These are phyloP conservation scores for Sisymbrium altissimum DNA, from an alignment of 345 rosid species.

Conservation along the genomic window DNA sequence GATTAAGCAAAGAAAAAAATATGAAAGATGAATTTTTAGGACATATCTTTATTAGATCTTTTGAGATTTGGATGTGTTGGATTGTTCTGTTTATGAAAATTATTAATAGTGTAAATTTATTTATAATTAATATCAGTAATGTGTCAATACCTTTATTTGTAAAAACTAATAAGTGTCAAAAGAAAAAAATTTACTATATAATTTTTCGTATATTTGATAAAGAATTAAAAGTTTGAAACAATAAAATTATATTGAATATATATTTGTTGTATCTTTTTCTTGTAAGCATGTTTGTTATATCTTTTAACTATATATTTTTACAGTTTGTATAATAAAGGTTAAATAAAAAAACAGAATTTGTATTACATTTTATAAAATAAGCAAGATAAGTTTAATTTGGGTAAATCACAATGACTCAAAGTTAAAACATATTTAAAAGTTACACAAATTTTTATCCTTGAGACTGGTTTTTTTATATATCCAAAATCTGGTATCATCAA, in stretches of 20 bases:
- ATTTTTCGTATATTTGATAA: neutral
- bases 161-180: neutral
- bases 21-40: neutral
- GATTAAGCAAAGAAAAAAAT: neutral
- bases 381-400: neutral
- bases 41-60: neutral
- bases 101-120: neutral
- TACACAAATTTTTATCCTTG: neutral
- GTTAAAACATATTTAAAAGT: neutral
- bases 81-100: neutral
- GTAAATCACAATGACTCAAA: too few species aligned
- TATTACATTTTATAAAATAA: neutral
- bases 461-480: neutral
- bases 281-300: too few species aligned
- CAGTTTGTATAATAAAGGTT: neutral
- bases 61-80: conserved; percentile 1
- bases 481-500: neutral
- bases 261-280: too few species aligned
- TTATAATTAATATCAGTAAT: neutral
- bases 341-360: neutral
- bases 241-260: neutral
- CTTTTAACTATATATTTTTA: neutral
- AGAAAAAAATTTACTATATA: neutral
- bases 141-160: neutral
- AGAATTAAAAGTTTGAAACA: neutral